Evolutionary conservation across 305 asterid genomes (phyloP).

Genomic region (Fraxinus paxiana): DNA sequence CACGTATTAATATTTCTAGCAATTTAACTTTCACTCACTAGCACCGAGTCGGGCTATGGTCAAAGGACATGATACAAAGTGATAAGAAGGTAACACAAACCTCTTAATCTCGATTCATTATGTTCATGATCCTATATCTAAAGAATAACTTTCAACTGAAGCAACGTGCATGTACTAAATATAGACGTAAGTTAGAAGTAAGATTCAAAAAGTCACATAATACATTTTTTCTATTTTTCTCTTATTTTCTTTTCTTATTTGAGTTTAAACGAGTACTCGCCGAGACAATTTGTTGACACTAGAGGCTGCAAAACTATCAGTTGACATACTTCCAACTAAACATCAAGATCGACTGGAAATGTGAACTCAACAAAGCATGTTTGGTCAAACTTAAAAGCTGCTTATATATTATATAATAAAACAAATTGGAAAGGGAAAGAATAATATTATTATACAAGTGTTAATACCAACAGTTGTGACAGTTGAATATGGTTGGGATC

Average conservation of each 20-base stretch:
- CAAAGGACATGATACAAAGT: neutral
- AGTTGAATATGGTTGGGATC: conserved; percentile 23
- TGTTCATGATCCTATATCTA: neutral
- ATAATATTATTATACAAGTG: neutral
- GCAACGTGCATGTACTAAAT: no score
- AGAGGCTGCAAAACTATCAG: neutral
- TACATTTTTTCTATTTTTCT: neutral
- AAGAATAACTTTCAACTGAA: neutral
- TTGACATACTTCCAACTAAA: neutral
- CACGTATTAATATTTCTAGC: neutral
- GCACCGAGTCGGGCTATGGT: no score
- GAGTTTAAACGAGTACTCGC: neutral
- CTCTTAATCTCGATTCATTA: neutral
- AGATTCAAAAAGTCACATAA: no score
- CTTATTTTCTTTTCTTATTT: neutral
- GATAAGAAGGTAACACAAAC: neutral
- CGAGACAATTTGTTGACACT: neutral
- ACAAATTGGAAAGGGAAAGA: neutral
- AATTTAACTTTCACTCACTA: no score
- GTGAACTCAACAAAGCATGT: neutral
- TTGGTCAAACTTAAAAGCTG: neutral
- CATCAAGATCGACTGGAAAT: neutral
- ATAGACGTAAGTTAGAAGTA: neutral
- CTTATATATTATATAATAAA: neutral
- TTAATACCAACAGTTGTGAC: conserved; percentile 18